Evolutionary conservation across 108 stramenopile species (phyloP), one percentile per base, ranked within the genome.

Genomic region (Craspedostauros australis): DNA sequence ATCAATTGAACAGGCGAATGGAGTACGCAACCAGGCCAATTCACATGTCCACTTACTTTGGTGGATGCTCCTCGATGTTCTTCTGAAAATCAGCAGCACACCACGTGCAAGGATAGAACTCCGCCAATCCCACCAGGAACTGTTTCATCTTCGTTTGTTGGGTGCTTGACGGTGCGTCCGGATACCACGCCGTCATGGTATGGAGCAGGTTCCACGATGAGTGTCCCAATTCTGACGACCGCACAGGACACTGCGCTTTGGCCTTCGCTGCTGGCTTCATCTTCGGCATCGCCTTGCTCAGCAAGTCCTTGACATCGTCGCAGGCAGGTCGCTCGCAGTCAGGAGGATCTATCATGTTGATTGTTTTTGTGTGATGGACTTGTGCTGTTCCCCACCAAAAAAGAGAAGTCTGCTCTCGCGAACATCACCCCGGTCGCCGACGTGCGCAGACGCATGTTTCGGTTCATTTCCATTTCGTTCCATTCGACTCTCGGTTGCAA

Each of bases 101-200:
- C 68, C 77, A 88, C 8, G 73, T 68, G 63, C 91, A 92, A 2
- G 91, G 91, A 70, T 92, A 88, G 62, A 92, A 92, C 54, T 47
- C 60, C 23, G 82, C 91, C 26, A 92, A 40, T 19, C 82, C 71
- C 2, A 43, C 44, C 25, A 88, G 65, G 46, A 92, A 92, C 33
- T 70, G 33, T 12, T 45, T 54, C 77, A 92, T 88, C 18, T 51
- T 33, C 8, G 62, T 28, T 47, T 75, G 54, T 49, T 92, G 77
- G 31, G 81, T 59, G 3, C 19, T 18, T 0, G 86, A 68, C n/a
- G 91, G 91, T 57, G 60, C 39, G 4, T 86, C 80, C 1, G 91
- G 91, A 71, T 88, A 92, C 85, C 85, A 92, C 6, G 91, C 86
- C 15, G 82, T 82, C 89, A 91, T 91, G 24, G 77, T 70, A 69